Evolutionary conservation across 257 asterid species (phyloP), one percentile per base, ranked within the genome.

Genomic region (Scutellaria baicalensis): DNA sequence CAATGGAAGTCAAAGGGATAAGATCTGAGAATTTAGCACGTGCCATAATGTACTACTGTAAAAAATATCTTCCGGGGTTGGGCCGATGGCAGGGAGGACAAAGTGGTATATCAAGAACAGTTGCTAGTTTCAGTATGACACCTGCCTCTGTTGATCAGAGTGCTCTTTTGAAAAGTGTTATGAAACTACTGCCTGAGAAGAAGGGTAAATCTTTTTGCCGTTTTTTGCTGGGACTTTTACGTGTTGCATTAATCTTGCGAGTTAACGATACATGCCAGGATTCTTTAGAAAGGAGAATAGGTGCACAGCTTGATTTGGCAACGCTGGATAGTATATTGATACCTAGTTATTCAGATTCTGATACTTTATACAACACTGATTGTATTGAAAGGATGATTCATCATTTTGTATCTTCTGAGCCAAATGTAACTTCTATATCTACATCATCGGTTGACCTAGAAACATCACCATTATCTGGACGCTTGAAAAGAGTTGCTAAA

Each of bases 341-440:
- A 62, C 98, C 99, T 52, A 85, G 80, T 75, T 91, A 89, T 74
- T 89, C 95, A 0, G 96, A 89, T 78, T 89, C 97, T 36, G 98
- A 94, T 74, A 88, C 93, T 70, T 78, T 94, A 45, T 92, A 94
- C 75, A 83, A 89, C 64, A 86, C 85, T 4, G 95, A 92, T 59
- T 88, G 92, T 70, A 89, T 89, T 31, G 98, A 88, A 60, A 81
- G 89, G 69, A 85, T 92, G 86, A 80, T 95, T 75, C 75, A 59
- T 54, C 80, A 89, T 82, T 95, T 95, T 65, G 76, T 85, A 45
- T 75, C 89, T 65, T 88, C 86, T 66, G 91, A 80, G 66, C 82
- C 82, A 14, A 78, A 61, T 60, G 33, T 64, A 36, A 47, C 84
- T 72, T 81, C 89, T 39, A 17, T 69, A 20, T 73, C 92, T 33